These are phyloP conservation scores for Chernovozyma sophiae-reginae DNA, from an alignment of 1,139 yeast genomes.

Conservation along the genomic window DNA sequence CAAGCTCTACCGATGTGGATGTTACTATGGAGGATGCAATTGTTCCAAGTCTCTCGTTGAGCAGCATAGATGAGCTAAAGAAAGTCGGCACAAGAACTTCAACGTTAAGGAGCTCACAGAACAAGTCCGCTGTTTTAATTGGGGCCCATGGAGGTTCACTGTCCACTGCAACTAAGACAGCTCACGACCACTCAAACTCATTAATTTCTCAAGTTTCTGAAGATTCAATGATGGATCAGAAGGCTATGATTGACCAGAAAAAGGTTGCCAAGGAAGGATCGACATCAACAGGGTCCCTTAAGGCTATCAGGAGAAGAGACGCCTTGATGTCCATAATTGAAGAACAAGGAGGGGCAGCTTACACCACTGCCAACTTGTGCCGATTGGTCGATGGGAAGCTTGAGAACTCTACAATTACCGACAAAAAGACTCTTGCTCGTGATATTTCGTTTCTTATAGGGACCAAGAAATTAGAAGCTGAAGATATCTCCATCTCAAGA, in stretches of 20 bases:
- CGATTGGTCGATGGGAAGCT: conserved; percentile 33
- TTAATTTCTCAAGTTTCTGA: background rate
- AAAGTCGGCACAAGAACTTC: background rate
- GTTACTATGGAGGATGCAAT: background rate
- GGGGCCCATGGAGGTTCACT: background rate
- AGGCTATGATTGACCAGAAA: background rate
- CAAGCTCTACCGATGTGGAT: background rate
- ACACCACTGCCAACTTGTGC: conserved; percentile 32
- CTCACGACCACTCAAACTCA: background rate
- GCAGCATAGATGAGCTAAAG: background rate
- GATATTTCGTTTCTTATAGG: conserved; percentile 33
- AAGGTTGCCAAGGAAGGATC: background rate
- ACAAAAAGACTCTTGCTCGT: conserved; percentile 43
- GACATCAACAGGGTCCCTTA: conserved; percentile 12
- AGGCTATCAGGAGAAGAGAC: conserved; percentile 31
- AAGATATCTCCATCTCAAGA: conserved; percentile 22
- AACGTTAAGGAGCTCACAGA: background rate
- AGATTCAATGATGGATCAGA: too few relatives aligned
- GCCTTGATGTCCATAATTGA: conserved; percentile 32
- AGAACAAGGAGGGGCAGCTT: conserved; percentile 40
- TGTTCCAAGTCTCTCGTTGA: background rate
- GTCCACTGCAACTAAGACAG: background rate
- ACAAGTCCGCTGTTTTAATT: too few relatives aligned
- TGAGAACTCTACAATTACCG: conserved; percentile 37
- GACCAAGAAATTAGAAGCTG: conserved; percentile 23